Conservation (phyloP, 768 basidiomycete species). For the Trametes coccinea region DNA sequence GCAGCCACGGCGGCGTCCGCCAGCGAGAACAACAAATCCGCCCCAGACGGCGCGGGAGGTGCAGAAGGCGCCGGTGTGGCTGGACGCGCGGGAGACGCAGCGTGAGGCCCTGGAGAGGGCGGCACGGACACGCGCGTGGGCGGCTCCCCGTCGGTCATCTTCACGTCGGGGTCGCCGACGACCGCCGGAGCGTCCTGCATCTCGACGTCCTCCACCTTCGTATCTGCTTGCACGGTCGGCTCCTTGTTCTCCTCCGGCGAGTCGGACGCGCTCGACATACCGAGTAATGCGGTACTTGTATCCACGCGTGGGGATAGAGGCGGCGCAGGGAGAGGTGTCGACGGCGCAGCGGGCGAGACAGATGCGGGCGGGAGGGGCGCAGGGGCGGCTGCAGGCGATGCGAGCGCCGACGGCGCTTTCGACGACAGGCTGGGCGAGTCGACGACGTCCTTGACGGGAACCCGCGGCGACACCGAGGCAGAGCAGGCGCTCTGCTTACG, state of each 20-base stretch:
- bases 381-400: neutral
- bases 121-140: neutral
- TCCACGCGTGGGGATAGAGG: neutral
- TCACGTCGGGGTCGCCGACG: neutral
- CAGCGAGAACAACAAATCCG: too few relatives aligned
- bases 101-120: too few relatives aligned
- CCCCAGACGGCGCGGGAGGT: neutral
- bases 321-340: neutral
- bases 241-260: neutral
- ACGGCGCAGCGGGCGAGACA: neutral
- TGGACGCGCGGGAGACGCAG: neutral
- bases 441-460: neutral
- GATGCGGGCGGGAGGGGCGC: neutral
- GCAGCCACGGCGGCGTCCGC: neutral
- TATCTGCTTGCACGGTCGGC: neutral
- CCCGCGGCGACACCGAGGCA: neutral
- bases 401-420: neutral
- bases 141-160: neutral
- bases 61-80: neutral
- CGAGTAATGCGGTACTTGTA: neutral
- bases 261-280: neutral
- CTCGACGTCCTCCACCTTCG: neutral
- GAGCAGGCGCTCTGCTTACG: neutral
- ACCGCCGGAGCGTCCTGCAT: neutral
- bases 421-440: neutral